Evolutionary conservation across 345 rosid genomes (phyloP), one percentile per base, ranked within the genome.

Genomic region (Ceriops zippeliana): DNA sequence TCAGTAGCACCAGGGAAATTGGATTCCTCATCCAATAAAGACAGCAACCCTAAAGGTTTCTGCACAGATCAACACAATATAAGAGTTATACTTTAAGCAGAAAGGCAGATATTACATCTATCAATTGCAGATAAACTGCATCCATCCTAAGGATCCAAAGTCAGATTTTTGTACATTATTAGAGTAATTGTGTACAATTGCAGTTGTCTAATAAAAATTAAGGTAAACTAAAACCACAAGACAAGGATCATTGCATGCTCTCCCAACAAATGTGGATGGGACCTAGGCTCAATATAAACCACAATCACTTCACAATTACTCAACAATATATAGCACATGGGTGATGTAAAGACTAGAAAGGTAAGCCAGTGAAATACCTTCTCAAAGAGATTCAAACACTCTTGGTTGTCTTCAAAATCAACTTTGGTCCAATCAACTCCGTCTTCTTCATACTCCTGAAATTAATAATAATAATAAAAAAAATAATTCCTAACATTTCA

Each of bases 391-490:
- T 90, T 86, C 83, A 95, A 80, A 83, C 96, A 91, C 67, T 88
- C 96, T 76, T 95, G 89, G 73, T 95, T 95, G 78, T 95, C 99
- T 57, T 75, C 85, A 73, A 91, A 95, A 38, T 88, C 90, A 57
- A 95, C 96, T 86, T 84, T 88, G 22, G 86, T 88, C 99, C 96
- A 91, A 77, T 90, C 90, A 78, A 95, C 80, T 69, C 96, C 99
- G 68, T 95, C 99, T 53, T 73, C 77, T 77, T 91, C 96, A 82
- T 90, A 95, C 63, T 88, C 99, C 99, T 91, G 83, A 66, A 75
- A 73, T 61, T 62, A 70, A 62, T 63, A 64, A 71, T 28, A 28
- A 28, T 28, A 47, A 32, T n/a, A n/a, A 8, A 22, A 8, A 2
- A 54, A 22, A 7, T 6, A 34, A 11, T 42, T 34, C 37, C 37